These are phyloP conservation scores for Heterobasidion parviporum DNA, from an alignment of 1,284 basidiomycete genomes.

Conservation along the genomic window DNA sequence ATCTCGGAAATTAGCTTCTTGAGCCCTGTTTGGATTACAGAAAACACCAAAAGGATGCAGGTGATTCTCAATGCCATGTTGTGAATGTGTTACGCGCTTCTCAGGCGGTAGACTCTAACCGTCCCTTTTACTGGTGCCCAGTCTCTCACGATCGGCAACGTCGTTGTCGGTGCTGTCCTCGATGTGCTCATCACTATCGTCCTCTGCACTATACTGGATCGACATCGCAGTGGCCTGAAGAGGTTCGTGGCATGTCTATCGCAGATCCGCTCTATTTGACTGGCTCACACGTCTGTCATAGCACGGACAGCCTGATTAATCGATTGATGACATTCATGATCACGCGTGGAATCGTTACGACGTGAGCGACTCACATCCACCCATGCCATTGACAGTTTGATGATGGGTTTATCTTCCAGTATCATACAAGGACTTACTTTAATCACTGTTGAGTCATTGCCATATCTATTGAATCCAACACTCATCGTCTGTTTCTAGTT, in stretches of 20 bases:
- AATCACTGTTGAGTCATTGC: background rate
- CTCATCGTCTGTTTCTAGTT: background rate
- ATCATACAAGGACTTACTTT: background rate
- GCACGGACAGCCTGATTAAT: background rate
- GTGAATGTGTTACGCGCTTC: background rate
- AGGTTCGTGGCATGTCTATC: background rate
- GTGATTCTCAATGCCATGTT: background rate
- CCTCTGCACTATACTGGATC: background rate
- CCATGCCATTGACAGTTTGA: background rate
- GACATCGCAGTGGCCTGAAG: background rate
- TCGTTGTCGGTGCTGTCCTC: background rate
- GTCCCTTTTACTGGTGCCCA: background rate
- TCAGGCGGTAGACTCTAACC: no score
- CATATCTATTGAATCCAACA: background rate
- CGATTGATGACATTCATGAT: background rate
- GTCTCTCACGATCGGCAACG: background rate
- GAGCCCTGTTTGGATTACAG: background rate
- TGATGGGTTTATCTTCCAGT: background rate
- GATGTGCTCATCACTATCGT: background rate
- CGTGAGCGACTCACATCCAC: background rate
- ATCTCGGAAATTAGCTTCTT: background rate
- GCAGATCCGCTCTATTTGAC: background rate
- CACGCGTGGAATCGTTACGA: background rate
- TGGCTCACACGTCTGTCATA: background rate
- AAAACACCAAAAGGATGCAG: background rate